A percentile compares a stretch with the other conserved stretches of the same genome.
Evolutionary conservation across 139 green algal species (phyloP).

Genomic region (Coelastrella sp.): DNA sequence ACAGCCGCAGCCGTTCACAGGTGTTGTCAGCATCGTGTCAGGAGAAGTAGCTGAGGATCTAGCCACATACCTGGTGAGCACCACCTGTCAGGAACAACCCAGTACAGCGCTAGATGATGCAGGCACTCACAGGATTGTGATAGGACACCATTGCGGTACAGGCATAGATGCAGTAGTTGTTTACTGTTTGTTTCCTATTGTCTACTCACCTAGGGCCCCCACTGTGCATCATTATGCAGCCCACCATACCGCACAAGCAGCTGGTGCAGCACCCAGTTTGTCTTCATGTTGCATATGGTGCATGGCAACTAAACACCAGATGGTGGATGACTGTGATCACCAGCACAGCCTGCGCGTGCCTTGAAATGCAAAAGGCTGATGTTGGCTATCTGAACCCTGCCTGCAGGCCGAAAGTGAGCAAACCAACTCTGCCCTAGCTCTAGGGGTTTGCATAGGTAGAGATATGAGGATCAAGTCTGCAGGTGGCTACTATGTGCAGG

Average conservation of each 20-base stretch:
- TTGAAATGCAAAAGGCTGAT: neutral
- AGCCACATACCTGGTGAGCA: constrained; percentile 83
- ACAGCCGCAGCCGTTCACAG: constrained; percentile 61
- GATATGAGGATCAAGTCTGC: constrained; percentile 73
- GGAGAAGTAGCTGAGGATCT: constrained; percentile 90
- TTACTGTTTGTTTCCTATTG: neutral
- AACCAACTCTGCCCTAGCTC: constrained; percentile 84
- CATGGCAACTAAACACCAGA: no score
- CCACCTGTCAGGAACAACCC: neutral
- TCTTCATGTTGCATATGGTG: no score
- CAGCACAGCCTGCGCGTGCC: no score
- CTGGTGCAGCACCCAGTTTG: no score
- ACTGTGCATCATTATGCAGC: no score
- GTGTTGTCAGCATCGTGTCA: constrained; percentile 48
- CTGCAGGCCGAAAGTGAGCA: constrained; percentile 72
- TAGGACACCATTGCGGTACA: neutral
- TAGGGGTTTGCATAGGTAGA: constrained; percentile 85
- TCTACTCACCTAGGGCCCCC: no score
- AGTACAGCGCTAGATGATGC: neutral
- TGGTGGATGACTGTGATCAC: no score
- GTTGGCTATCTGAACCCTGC: neutral
- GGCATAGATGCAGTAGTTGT: neutral
- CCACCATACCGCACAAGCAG: no score
- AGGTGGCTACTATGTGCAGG: constrained; percentile 90
- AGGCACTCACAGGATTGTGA: neutral